Conservation (phyloP, 768 basidiomycete genomes). For the Tulasnella sp. region DNA sequence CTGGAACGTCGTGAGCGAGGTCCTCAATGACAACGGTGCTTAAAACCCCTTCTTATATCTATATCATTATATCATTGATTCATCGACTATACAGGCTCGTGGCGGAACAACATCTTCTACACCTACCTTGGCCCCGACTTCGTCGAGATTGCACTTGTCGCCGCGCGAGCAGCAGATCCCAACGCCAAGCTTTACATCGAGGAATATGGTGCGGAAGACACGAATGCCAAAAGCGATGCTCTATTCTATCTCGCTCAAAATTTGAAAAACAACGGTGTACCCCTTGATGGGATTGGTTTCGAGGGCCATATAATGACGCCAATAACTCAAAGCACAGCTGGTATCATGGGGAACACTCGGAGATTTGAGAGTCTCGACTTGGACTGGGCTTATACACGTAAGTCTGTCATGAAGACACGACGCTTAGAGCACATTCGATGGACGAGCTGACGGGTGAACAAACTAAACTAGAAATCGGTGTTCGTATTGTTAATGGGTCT, state of each 20-base stretch:
- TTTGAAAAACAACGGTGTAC: conserved; percentile 48
- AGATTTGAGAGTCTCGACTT: conserved; percentile 57
- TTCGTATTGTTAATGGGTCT: too few species aligned
- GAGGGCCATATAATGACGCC: conserved; percentile 16
- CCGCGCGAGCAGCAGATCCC: conserved; percentile 24
- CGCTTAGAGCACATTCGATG: too few species aligned
- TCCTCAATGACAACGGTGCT: conserved; percentile 14
- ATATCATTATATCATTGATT: not conserved
- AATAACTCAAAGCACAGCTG: not conserved
- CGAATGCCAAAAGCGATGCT: conserved; percentile 54
- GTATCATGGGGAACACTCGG: conserved; percentile 48
- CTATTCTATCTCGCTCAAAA: conserved; percentile 52
- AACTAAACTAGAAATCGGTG: too few species aligned
- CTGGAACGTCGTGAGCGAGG: conserved; percentile 19
- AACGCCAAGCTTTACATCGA: conserved; percentile 25
- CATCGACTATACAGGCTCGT: conserved; percentile 40
- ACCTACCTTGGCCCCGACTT: conserved; percentile 44
- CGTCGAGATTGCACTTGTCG: conserved; percentile 4
- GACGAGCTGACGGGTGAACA: not conserved
- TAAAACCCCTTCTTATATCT: not conserved
- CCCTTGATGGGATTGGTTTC: conserved; percentile 57
- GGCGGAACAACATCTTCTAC: conserved; percentile 53
- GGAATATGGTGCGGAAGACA: conserved; percentile 25
- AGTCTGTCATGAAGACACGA: not conserved
- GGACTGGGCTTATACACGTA: conserved; percentile 58